Conservation (phyloP, 1,139 yeast species). For the Yamadazyma songkhlaensis region DNA sequence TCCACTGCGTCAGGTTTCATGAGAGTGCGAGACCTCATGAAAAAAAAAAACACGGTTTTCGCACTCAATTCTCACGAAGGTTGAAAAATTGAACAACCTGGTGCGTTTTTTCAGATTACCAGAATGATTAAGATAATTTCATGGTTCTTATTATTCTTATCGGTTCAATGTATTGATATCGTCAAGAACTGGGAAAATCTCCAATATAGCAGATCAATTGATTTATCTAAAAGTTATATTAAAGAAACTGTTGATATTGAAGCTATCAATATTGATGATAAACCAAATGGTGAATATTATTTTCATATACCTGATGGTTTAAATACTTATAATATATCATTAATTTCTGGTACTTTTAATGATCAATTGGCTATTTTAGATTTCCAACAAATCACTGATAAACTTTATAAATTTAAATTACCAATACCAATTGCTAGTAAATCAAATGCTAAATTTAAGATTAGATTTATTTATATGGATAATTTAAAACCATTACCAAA, state of each 20-base stretch:
- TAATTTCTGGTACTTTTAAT: constrained; percentile 44
- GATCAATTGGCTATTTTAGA: constrained; percentile 16
- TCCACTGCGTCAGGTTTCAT: constrained; percentile 1
- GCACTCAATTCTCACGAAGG: neutral
- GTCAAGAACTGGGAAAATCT: constrained; percentile 43
- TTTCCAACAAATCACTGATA: constrained; percentile 29
- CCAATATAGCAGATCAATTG: constrained; percentile 51
- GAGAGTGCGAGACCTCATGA: too few species aligned
- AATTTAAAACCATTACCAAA: constrained; percentile 62
- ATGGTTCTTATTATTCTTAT: constrained; percentile 1
- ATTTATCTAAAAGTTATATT: constrained; percentile 64
- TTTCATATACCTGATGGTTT: constrained; percentile 51
- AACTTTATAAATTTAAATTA: constrained; percentile 44
- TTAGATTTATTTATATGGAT: constrained; percentile 54
- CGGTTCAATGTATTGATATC: constrained; percentile 3
- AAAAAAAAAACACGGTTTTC: constrained; percentile 2
- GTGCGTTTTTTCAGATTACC: neutral
- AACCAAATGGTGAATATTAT: constrained; percentile 56
- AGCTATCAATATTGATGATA: constrained; percentile 55
- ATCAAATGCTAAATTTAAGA: constrained; percentile 45
- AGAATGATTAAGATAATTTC: constrained; percentile 1
- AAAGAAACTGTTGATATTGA: constrained; percentile 59
- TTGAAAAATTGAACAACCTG: neutral
- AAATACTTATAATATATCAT: constrained; percentile 28
- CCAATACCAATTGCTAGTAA: constrained; percentile 71